These are phyloP conservation scores for Baorangia bicolor DNA, from an alignment of 768 basidiomycete species.

Conservation along the genomic window DNA sequence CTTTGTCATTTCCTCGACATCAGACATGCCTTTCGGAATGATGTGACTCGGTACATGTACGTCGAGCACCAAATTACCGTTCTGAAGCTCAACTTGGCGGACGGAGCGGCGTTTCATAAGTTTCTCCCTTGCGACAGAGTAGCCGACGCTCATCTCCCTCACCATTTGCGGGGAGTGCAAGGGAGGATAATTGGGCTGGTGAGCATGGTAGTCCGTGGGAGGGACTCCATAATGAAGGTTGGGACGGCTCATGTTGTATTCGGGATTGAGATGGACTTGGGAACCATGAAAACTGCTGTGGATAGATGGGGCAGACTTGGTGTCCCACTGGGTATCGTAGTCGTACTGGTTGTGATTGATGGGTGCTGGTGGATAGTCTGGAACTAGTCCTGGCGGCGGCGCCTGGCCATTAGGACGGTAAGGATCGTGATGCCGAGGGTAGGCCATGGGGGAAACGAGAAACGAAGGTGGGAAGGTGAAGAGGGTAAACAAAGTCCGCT, in stretches of 20 bases:
- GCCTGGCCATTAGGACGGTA: conserved; percentile 37
- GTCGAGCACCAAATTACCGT: conserved; percentile 85
- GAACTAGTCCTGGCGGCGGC: conserved; percentile 32
- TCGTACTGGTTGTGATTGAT: conserved; percentile 42
- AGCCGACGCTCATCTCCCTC: conserved; percentile 52
- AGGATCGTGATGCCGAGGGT: conserved; percentile 52
- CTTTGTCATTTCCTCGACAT: conserved; percentile 74
- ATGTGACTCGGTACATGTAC: conserved; percentile 78
- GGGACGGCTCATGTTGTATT: conserved; percentile 57
- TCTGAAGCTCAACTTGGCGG: conserved; percentile 73
- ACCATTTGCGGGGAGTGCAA: conserved; percentile 47
- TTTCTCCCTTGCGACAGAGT: conserved; percentile 69
- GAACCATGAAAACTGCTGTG: conserved; percentile 63
- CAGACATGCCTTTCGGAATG: conserved; percentile 60
- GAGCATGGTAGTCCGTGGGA: conserved; percentile 46
- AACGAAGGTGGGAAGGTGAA: background rate
- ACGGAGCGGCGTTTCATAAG: conserved; percentile 80
- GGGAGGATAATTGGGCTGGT: conserved; percentile 60
- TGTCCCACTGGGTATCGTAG: conserved; percentile 45
- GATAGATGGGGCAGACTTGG: conserved; percentile 58
- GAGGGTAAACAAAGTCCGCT: conserved; percentile 17
- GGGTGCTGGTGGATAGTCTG: conserved; percentile 38
- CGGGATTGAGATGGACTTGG: conserved; percentile 66
- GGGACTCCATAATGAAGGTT: conserved; percentile 36
- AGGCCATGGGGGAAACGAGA: conserved; percentile 43